These are phyloP conservation scores for Mycosphaerelloides madeirae DNA, from an alignment of 2,329 filamentous ascomycete genomes.

Conservation along the genomic window DNA sequence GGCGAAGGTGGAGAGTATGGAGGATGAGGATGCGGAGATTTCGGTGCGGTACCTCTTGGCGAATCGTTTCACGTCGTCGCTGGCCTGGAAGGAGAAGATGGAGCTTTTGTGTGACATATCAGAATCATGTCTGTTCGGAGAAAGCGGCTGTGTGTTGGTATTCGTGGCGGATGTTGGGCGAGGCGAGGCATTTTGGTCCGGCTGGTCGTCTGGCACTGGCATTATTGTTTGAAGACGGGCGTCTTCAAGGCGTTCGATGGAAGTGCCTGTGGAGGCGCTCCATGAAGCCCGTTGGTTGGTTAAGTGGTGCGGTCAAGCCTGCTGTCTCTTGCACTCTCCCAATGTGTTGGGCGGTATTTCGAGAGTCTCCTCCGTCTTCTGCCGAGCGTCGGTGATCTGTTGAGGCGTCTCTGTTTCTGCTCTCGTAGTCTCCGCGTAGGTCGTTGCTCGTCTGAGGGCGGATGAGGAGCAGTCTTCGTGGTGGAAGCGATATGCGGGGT, in stretches of 20 bases:
- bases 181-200: slow-evolving; percentile 1
- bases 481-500: not conserved
- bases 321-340: not conserved
- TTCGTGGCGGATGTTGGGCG: not conserved
- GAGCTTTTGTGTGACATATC: slow-evolving; percentile 1
- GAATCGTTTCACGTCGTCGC: slow-evolving; percentile 48
- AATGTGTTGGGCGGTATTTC: not conserved
- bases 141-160: not conserved
- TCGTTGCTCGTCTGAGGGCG: not conserved
- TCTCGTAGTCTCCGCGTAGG: not conserved
- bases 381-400: not conserved
- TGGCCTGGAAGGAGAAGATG: slow-evolving; percentile 30
- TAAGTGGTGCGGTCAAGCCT: slow-evolving; percentile 2
- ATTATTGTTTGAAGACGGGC: slow-evolving; percentile 21
- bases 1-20: slow-evolving; percentile 69
- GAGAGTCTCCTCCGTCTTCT: not conserved
- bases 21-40: slow-evolving; percentile 71
- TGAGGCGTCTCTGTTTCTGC: not conserved
- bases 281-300: slow-evolving; percentile 25
- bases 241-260: slow-evolving; percentile 30
- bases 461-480: not conserved
- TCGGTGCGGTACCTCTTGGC: slow-evolving; percentile 75
- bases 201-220: slow-evolving; percentile 18
- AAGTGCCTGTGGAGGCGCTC: slow-evolving; percentile 25
- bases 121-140: not conserved